These are phyloP conservation scores for Lathyrus oleraceus DNA, from an alignment of 306 rosid species.

Conservation along the genomic window DNA sequence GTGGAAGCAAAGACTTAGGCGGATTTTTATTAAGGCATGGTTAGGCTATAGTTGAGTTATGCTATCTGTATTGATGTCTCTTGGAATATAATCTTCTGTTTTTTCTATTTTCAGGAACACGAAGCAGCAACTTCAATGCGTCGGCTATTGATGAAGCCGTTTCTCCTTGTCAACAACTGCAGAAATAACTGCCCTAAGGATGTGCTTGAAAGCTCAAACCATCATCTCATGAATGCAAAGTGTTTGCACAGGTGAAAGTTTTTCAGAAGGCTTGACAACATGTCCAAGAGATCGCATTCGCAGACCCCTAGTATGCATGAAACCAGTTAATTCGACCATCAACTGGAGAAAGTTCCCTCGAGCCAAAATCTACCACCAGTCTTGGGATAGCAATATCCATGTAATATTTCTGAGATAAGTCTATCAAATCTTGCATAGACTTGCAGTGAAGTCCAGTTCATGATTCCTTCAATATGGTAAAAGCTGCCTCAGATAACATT, in stretches of 20 bases:
- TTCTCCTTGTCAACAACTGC: constrained; percentile 62
- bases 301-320: constrained; percentile 98
- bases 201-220: constrained; percentile 95
- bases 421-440: too few relatives aligned
- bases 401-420: too few relatives aligned
- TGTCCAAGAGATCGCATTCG: constrained; percentile 93
- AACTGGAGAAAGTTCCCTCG: constrained; percentile 92
- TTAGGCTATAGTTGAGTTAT: too few relatives aligned
- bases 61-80: too few relatives aligned
- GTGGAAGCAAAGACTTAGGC: constrained; percentile 75
- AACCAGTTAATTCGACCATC: constrained; percentile 98
- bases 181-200: constrained; percentile 86
- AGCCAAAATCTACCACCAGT: too few relatives aligned
- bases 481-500: constrained; percentile 70
- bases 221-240: constrained; percentile 98
- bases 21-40: too few relatives aligned
- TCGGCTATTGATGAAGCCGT: constrained; percentile 79
- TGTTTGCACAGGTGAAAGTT: constrained; percentile 91
- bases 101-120: constrained; percentile 64
- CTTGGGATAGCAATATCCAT: too few relatives aligned
- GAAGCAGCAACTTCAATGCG: constrained; percentile 81
- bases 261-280: constrained; percentile 95
- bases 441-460: constrained; percentile 42
- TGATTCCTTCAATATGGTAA: constrained; percentile 81
- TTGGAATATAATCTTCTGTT: too few relatives aligned